Base-by-base conservation (phyloP, 331 rosid genomes). In the Malus hybrid region DNA sequence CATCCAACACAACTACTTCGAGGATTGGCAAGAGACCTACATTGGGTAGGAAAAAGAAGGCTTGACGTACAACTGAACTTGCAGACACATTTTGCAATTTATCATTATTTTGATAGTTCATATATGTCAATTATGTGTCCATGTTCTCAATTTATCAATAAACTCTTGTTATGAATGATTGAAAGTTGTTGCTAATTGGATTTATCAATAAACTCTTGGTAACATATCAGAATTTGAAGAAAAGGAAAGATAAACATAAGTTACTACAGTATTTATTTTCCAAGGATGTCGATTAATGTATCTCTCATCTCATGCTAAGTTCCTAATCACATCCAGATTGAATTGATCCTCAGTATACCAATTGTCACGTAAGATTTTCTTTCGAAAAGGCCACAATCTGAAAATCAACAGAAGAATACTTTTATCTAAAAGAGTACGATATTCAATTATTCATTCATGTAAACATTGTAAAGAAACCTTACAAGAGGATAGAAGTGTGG, bases 21-120 rank as follows among this genome's bases (percentile, higher is more conserved):
- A 10, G 71, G 57, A 73, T 34, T 11, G 84, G 88, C 76, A 83
- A 78, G 69, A 73, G 86, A 81, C 59, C 78, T 54, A 76, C 79
- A 44, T 2, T 83, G 77, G 81, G 83, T n/a, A 77, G 88, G 85
- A 93, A 89, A 80, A 93, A 91, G 80, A 66, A 87, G 67, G 90
- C 85, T 78, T 93, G 86, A 91, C 70, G 54, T 73, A 14, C 22
- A 50, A 54, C 60, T 54, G 19, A 67, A 55, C 68, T 69, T 66
- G 14, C 15, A 42, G 48, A 42, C 48, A 31, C 46, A 24, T 65
- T 66, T 71, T 66, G 59, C 48, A 44, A n/a, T 34, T 54, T 18
- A 18, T 54, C 60, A 18, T 54, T 54, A 54, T 54, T 54, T 54
- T 54, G 24, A 10, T 4, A 14, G 18, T 56, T 34, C 18, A 10